phyloP scores from a whole-genome alignment of 176 grass and related monocot species.

The Bromus sterilis region DNA sequence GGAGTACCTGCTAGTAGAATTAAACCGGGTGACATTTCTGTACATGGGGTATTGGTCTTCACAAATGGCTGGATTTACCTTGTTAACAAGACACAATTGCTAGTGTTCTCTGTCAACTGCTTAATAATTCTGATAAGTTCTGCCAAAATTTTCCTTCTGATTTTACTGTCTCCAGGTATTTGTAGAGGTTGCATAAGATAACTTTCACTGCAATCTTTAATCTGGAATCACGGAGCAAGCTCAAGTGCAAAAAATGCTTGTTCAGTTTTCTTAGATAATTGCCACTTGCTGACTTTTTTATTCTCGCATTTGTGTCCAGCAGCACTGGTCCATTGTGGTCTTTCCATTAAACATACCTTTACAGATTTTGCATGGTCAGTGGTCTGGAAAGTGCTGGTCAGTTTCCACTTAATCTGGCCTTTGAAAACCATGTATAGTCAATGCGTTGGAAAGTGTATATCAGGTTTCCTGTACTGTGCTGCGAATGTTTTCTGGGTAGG shows the following conservation, averaged over 20 bases:
- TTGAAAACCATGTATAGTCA: conserved; percentile 15
- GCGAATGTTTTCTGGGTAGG: conserved; percentile 18
- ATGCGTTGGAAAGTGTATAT: conserved; percentile 27
- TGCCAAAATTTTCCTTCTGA: not conserved
- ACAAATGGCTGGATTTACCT: not conserved
- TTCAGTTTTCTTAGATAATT: not conserved
- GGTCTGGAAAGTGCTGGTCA: conserved; percentile 29
- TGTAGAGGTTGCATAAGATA: not conserved
- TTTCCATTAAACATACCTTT: conserved; percentile 24
- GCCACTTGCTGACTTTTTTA: not conserved
- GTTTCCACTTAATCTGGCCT: conserved; percentile 29
- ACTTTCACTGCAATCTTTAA: not conserved
- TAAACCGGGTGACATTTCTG: not conserved
- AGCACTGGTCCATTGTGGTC: conserved; percentile 6
- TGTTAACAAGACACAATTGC: not conserved
- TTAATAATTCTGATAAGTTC: not conserved
- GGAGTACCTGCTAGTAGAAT: no score
- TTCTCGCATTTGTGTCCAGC: not conserved
- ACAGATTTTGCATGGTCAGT: conserved; percentile 16
- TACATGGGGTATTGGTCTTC: not conserved
- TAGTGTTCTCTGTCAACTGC: not conserved
- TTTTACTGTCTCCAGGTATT: not conserved
- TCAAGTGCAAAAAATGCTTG: not conserved
- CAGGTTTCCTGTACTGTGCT: conserved; percentile 18
- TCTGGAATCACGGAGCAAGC: not conserved